Base-by-base conservation (phyloP, 2,329 filamentous ascomycete genomes). In the Pseudogymnoascus sp. region DNA sequence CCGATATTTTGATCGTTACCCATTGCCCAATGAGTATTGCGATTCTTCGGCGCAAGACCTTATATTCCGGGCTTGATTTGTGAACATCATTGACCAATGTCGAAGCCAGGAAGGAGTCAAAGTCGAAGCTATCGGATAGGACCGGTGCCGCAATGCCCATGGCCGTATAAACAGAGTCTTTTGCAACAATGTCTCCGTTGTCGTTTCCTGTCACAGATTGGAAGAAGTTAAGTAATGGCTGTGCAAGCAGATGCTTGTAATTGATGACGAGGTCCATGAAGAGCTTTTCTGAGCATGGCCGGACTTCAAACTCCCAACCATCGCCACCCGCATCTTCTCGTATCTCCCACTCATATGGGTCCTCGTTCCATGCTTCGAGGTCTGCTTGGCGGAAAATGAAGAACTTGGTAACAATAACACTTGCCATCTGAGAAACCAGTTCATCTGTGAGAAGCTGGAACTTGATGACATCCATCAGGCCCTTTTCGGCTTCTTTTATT, bases 261-360 rank as follows among this genome's bases (percentile, higher is more conserved):
- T 95, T 86, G 63, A 90, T 89, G 62, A 96, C 83, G 15, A 99
- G 82, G 67, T 96, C 92, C 65, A 96, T 79, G 73, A 97, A 96
- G 12, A 99, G 79, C 72, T 92, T 95, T 73, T 99, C 94, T 0
- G 94, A 87, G 70, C 92, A 97, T 2, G 92, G 90, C 30, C 92
- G 85, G 59, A 97, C 86, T 61, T 92, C 89, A 76, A 92, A 96
- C 68, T 97, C 91, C 81, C 89, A 97, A 1, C 88, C 89, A 66
- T 90, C 89, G 34, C 88, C 85, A 61, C 89, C 83, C 62, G 86
- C 88, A 68, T 95, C 90, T 75, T 96, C 91, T 67, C 87, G 85
- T 64, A 89, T 86, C 72, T 96, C 92, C 92, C 94, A 99, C 59
- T 95, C 91, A 71, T 99, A 90, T 0, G 92, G 90, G 61, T 96